phyloP scores from a whole-genome alignment of 805 yeast species.

The Hanseniaspora guilliermondii region DNA sequence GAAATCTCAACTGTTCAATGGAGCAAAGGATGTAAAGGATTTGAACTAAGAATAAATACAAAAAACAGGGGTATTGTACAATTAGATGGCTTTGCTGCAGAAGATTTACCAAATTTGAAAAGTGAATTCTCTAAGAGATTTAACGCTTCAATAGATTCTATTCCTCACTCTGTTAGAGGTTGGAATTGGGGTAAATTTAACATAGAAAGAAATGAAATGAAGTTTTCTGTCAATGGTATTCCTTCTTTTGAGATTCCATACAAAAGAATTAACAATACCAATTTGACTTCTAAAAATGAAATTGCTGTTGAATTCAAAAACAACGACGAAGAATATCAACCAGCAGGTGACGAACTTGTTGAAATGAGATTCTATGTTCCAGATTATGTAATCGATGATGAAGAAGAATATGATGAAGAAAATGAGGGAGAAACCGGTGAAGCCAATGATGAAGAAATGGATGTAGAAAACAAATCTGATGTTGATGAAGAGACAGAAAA shows the following conservation, averaged over 20 bases:
- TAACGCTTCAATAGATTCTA: conserved; percentile 58
- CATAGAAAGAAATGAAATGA: conserved; percentile 80
- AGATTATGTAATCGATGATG: conserved; percentile 44
- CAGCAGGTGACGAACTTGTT: conserved; percentile 89
- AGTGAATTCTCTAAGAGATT: conserved; percentile 72
- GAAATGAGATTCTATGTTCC: conserved; percentile 91
- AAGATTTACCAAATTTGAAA: conserved; percentile 69
- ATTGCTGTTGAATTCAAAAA: conserved; percentile 78
- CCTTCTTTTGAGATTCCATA: conserved; percentile 91
- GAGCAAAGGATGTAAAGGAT: conserved; percentile 91
- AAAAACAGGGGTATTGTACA: conserved; percentile 74
- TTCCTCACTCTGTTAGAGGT: conserved; percentile 88
- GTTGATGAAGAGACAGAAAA: conserved; percentile 23
- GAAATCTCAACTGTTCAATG: conserved; percentile 71
- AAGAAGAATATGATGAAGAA: conserved; percentile 18
- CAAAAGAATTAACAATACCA: conserved; percentile 63
- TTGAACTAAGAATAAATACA: conserved; percentile 78
- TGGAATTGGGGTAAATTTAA: conserved; percentile 99
- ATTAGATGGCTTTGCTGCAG: conserved; percentile 83
- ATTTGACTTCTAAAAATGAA: conserved; percentile 82
- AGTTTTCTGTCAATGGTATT: conserved; percentile 71
- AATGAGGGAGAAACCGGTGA: conserved; percentile 16
- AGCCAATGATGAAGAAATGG: conserved; percentile 34
- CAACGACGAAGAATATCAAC: conserved; percentile 40
- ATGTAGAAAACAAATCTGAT: conserved; percentile 25